Evolutionary conservation across 164 flowering plant genomes (phyloP).

Genomic region (Paratinospora sagittata): DNA sequence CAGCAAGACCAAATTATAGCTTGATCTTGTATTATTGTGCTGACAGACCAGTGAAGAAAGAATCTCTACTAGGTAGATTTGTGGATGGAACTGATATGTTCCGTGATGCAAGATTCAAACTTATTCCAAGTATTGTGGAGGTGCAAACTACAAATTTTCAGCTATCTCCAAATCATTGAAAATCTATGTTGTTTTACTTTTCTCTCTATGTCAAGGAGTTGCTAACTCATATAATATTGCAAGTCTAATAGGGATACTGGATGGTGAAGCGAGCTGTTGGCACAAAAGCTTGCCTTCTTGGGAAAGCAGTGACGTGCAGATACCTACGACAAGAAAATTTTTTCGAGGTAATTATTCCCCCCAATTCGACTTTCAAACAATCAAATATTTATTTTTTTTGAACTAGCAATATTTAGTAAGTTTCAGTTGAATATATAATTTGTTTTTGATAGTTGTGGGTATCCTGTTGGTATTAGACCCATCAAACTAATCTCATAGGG

Average conservation of each 20-base stretch:
- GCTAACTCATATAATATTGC: conserved; percentile 12
- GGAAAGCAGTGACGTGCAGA: conserved; percentile 91
- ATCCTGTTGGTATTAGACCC: background rate
- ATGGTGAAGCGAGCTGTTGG: conserved; percentile 99
- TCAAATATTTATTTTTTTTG: background rate
- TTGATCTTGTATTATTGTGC: conserved; percentile 82
- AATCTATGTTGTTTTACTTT: background rate
- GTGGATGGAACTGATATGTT: conserved; percentile 72
- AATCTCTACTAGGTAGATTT: conserved; percentile 70
- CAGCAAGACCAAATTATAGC: conserved; percentile 89
- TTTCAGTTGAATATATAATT: too few relatives aligned
- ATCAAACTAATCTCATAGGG: too few relatives aligned
- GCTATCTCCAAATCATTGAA: background rate
- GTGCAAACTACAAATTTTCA: conserved; percentile 27
- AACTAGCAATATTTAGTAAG: background rate
- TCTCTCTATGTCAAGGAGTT: conserved; percentile 5
- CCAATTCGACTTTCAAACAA: background rate
- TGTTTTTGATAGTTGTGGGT: background rate
- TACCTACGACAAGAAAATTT: conserved; percentile 84
- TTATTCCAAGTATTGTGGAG: conserved; percentile 92
- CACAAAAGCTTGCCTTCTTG: conserved; percentile 86
- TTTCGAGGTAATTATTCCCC: conserved; percentile 53
- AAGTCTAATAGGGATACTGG: conserved; percentile 73
- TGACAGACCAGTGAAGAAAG: conserved; percentile 64
- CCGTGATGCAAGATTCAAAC: conserved; percentile 84